Base-by-base conservation (phyloP, 495 filamentous ascomycete genomes). In the Aspergillus kassunensis region DNA sequence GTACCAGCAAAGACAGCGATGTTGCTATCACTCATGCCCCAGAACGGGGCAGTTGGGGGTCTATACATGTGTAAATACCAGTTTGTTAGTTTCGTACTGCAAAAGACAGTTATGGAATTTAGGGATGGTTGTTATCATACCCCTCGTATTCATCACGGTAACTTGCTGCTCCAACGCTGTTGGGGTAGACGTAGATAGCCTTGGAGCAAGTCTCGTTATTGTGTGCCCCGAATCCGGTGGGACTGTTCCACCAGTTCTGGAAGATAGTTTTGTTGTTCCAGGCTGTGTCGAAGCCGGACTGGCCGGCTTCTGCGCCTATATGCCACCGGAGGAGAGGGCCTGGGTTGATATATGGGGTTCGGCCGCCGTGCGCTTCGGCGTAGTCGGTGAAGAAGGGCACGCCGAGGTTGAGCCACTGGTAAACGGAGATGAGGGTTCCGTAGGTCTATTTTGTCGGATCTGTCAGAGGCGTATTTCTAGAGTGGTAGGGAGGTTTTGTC, bases 321-420 rank as follows among this genome's bases (percentile, higher is more conserved):
- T 63, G 66, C 81, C 82, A 88, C 7, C 83, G 76, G 2, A 67
- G 53, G 4, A 81, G 56, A 2, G 82, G 82, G 0, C 63, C 69
- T 1, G 80, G 80, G 57, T 83, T 74, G 19, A 84, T 65, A 44
- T 80, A 83, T 1, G 80, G 80, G 1, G 47, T 59, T 24, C 76
- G 73, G 30, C 75, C 77, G 15, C 67, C 63, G 50, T 80, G 58
- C 4, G 62, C 57, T 8, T 70, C 67, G 1, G 69, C 78, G 41
- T 81, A 83, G 56, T 80, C 78, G 4, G 62, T 61, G 53, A 75
- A 81, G 49, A 84, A 78, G 0, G 80, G 77, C 2, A 67, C 59
- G 4, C 71, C 69, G 19, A 83, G 59, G 15, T 73, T 68, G 6
- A 49, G 57, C 34, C 64, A 78, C 53, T 84, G 79, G 45, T 80